phyloP scores from a whole-genome alignment of 2,329 filamentous ascomycete species.

The Coleophoma cylindrospora region DNA sequence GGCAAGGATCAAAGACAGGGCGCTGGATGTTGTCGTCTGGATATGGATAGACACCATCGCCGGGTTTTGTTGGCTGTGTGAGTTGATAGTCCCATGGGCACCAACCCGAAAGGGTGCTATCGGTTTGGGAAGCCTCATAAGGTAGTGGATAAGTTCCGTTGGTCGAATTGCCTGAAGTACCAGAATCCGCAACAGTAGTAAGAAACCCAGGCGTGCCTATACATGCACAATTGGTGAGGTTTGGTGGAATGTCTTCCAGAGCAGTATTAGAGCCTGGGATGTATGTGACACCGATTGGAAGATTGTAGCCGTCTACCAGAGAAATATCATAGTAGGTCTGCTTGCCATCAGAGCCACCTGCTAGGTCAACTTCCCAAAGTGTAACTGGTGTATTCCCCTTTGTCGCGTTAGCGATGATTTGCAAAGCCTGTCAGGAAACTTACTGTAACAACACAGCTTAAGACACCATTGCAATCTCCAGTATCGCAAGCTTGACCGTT shows the following conservation, averaged over 20 bases:
- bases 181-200: slow-evolving; percentile 45
- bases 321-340: slow-evolving; percentile 84
- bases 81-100: slow-evolving; percentile 77
- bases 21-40: slow-evolving; percentile 69
- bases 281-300: slow-evolving; percentile 62
- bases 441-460: slow-evolving; percentile 67
- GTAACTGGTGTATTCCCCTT: slow-evolving; percentile 71
- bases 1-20: slow-evolving; percentile 72
- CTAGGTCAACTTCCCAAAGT: slow-evolving; percentile 75
- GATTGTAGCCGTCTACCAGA: slow-evolving; percentile 79
- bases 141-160: slow-evolving; percentile 64
- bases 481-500: slow-evolving; percentile 60
- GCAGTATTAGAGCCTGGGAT: slow-evolving; percentile 55
- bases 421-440: slow-evolving; percentile 25
- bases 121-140: slow-evolving; percentile 55
- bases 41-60: slow-evolving; percentile 75
- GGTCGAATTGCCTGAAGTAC: slow-evolving; percentile 46
- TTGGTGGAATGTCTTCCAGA: slow-evolving; percentile 62
- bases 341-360: slow-evolving; percentile 50
- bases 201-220: slow-evolving; percentile 65
- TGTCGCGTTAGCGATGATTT: slow-evolving; percentile 1
- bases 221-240: slow-evolving; percentile 72
- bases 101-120: slow-evolving; percentile 58
- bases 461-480: slow-evolving; percentile 68
- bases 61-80: slow-evolving; percentile 61